Percentiles rank a stretch among this genome's conserved stretches.
Conservation (phyloP, 305 asterid genomes). For the Fraxinus greggii region DNA sequence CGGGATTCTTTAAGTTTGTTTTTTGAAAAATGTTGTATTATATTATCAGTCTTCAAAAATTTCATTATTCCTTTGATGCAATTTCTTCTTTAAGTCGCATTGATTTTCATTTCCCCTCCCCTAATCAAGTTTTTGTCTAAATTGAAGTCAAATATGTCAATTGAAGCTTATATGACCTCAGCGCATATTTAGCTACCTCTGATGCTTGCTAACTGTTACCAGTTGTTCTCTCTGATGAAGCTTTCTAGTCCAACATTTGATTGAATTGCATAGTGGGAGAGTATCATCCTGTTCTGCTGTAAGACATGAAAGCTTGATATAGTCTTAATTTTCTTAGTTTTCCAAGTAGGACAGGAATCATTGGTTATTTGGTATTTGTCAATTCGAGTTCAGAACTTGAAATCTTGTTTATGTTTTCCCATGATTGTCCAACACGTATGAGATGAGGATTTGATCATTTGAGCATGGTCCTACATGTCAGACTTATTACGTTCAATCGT, state of each 20-base stretch:
- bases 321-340: background rate
- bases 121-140: background rate
- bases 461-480: background rate
- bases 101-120: background rate
- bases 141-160: background rate
- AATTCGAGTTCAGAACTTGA: background rate
- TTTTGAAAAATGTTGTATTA: background rate
- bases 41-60: slow-evolving; percentile 1
- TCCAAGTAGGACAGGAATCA: background rate
- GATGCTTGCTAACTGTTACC: background rate
- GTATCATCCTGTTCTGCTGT: background rate
- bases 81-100: background rate
- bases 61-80: slow-evolving; percentile 1
- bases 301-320: background rate
- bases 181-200: background rate
- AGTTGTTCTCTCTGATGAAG: background rate
- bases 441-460: background rate
- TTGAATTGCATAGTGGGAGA: background rate
- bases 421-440: background rate
- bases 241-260: slow-evolving; percentile 8
- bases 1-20: background rate
- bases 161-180: slow-evolving; percentile 14
- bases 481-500: slow-evolving; percentile 7
- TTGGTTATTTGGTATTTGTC: background rate
- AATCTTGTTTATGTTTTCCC: background rate